These are phyloP conservation scores for Brassica balearica DNA, from an alignment of 441 rosid genomes.

Conservation along the genomic window DNA sequence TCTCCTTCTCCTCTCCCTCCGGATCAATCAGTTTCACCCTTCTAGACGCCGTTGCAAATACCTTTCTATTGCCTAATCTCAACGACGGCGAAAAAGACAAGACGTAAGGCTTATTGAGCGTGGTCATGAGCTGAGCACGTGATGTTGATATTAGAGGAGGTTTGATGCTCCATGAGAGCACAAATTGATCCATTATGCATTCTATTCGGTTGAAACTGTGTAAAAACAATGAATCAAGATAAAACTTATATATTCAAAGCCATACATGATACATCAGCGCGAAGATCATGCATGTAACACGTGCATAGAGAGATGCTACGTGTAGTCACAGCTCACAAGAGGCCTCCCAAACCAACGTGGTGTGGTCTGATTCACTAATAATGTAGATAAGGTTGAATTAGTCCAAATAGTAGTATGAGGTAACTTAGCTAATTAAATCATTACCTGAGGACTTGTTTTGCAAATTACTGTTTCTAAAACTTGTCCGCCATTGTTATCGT, in stretches of 20 bases:
- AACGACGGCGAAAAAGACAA: not conserved
- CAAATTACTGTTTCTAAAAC: not conserved
- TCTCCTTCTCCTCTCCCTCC: not conserved
- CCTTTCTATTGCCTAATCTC: not conserved
- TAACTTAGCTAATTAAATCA: not conserved
- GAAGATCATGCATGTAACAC: no score
- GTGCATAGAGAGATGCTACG: no score
- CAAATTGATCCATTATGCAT: not conserved
- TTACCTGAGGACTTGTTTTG: not conserved
- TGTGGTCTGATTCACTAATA: not conserved
- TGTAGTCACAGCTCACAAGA: not conserved
- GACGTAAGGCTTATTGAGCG: not conserved
- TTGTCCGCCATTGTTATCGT: constrained; percentile 30
- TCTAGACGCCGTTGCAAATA: not conserved
- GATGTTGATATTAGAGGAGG: not conserved
- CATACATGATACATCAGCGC: no score
- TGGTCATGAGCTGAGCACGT: not conserved
- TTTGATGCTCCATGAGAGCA: not conserved
- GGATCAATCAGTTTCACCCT: constrained; percentile 4
- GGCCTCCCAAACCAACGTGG: not conserved
- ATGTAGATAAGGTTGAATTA: not conserved
- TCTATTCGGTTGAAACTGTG: no score
- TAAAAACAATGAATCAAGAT: not conserved
- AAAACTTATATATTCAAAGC: not conserved
- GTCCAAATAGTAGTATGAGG: not conserved